A percentile compares a stretch with the other conserved stretches of the same genome.
Evolutionary conservation across 2,329 filamentous ascomycete species (phyloP).

Genomic region (Talaromyces sp.): DNA sequence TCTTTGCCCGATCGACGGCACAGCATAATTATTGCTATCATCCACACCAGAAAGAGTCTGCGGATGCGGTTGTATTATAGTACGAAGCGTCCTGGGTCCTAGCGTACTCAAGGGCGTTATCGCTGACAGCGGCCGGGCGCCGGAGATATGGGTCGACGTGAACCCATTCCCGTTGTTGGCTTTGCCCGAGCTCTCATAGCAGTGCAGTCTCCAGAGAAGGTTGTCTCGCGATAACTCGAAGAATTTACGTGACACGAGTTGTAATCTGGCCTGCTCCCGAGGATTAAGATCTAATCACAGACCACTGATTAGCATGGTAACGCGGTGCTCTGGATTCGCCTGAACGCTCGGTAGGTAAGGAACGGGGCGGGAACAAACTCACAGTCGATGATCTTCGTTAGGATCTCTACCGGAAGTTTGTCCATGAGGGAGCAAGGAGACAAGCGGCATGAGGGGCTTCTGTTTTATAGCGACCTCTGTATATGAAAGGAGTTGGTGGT

Average conservation of each 20-base stretch:
- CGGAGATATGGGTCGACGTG: constrained; percentile 22
- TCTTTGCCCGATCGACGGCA: constrained; percentile 27
- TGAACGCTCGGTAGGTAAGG: neutral
- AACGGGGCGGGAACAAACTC: constrained; percentile 29
- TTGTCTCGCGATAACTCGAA: constrained; percentile 68
- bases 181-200: constrained; percentile 69
- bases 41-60: neutral
- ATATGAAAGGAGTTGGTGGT: neutral
- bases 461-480: constrained; percentile 1
- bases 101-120: constrained; percentile 32
- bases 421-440: constrained; percentile 39
- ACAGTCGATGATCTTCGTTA: constrained; percentile 62
- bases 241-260: constrained; percentile 65
- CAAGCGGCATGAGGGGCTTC: constrained; percentile 18
- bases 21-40: constrained; percentile 1
- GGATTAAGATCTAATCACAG: constrained; percentile 56
- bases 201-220: constrained; percentile 70
- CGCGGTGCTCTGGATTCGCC: neutral
- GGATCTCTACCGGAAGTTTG: constrained; percentile 60
- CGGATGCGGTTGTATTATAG: constrained; percentile 31
- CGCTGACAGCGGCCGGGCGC: constrained; percentile 50
- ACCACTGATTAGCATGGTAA: neutral
- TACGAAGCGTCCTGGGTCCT: constrained; percentile 32
- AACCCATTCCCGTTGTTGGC: constrained; percentile 45
- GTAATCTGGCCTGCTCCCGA: constrained; percentile 62